Percentiles rank a stretch among this genome's conserved stretches.
phyloP scores from a whole-genome alignment of 805 yeast genomes.

The Wickerhamomyces subpelliculosus region DNA sequence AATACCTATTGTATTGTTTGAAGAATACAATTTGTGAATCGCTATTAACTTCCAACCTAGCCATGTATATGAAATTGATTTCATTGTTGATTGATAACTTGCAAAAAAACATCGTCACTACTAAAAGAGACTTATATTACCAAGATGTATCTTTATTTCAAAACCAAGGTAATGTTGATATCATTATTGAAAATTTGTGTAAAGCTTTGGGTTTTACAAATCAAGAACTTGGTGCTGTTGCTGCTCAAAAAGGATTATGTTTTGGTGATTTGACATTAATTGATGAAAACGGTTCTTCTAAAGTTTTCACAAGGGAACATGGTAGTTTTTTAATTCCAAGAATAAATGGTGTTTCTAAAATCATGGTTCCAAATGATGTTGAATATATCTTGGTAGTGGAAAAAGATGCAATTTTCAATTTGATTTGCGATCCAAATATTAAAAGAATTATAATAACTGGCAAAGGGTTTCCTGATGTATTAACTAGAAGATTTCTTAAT shows the following conservation, averaged over 20 bases:
- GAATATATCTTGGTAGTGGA: conserved; percentile 38
- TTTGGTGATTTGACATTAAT: conserved; percentile 26
- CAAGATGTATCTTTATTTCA: conserved; percentile 49
- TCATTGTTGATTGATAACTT: conserved; percentile 14
- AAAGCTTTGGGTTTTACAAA: conserved; percentile 31
- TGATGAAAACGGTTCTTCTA: conserved; percentile 4
- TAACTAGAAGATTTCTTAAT: conserved; percentile 40
- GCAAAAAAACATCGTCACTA: conserved; percentile 7
- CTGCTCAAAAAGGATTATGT: conserved; percentile 58
- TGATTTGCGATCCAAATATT: conserved; percentile 17
- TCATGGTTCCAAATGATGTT: conserved; percentile 4
- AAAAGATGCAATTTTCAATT: conserved; percentile 45
- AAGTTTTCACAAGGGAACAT: conserved; percentile 4
- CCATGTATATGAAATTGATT: conserved; percentile 7
- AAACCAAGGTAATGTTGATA: conserved; percentile 37
- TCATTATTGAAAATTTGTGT: conserved; percentile 31
- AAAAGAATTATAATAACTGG: conserved; percentile 45
- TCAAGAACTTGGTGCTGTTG: conserved; percentile 39
- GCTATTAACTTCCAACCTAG: not conserved
- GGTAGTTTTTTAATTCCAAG: conserved; percentile 32
- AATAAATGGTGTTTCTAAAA: no score
- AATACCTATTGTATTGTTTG: not conserved
- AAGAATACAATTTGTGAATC: no score
- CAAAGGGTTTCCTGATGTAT: conserved; percentile 62
- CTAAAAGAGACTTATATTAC: conserved; percentile 58